Evolutionary conservation across 306 rosid species (phyloP).

Genomic region (Sicyos baderoa): DNA sequence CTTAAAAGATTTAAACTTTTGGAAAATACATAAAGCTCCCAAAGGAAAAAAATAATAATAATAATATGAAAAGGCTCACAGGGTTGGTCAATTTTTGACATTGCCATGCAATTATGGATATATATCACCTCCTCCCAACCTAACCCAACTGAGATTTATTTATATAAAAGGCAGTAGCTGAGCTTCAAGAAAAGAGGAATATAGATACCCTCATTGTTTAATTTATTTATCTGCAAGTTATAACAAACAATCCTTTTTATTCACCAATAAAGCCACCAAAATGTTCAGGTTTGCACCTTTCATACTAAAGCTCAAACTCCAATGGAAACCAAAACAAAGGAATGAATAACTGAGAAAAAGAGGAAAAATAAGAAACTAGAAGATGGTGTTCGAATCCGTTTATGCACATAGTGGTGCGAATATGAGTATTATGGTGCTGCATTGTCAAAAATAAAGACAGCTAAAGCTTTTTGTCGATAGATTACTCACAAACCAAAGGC

Average conservation of each 20-base stretch:
- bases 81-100: background rate
- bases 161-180: background rate
- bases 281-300: background rate
- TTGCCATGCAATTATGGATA: slow-evolving; percentile 3
- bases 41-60: background rate
- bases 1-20: background rate
- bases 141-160: background rate
- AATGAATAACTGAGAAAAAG: background rate
- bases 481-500: background rate
- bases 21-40: background rate
- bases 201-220: background rate
- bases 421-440: background rate
- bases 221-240: slow-evolving; percentile 9
- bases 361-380: background rate
- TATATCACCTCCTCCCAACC: background rate
- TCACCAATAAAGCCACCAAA: background rate
- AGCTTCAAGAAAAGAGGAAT: background rate
- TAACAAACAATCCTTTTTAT: background rate
- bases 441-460: background rate
- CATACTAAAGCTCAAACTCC: background rate
- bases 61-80: background rate
- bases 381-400: slow-evolving; percentile 8
- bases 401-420: background rate
- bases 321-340: background rate
- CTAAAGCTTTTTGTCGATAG: slow-evolving; percentile 4